Percentiles rank a stretch among this genome's conserved stretches.
Conservation (phyloP, 176 grass and related monocot genomes). For the Alloteropsis semialata region DNA sequence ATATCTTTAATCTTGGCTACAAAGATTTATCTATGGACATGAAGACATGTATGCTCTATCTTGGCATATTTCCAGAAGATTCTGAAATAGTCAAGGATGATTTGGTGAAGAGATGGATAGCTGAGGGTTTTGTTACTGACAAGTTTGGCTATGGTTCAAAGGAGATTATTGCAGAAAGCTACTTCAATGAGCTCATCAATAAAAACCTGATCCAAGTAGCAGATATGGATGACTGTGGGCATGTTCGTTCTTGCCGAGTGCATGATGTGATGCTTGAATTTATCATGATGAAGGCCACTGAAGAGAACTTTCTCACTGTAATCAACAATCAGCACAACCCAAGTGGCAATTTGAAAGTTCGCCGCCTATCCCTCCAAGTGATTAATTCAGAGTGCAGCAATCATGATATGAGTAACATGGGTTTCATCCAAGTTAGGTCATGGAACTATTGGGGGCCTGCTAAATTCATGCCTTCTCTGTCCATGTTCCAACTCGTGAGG, state of each 20-base stretch:
- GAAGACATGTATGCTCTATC: neutral
- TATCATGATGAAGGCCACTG: slow-evolving; percentile 2
- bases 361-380: slow-evolving; percentile 13
- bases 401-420: neutral
- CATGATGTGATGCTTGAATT: neutral
- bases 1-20: neutral
- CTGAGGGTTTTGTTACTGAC: neutral
- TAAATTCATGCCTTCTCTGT: neutral
- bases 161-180: neutral
- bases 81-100: neutral
- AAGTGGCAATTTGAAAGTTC: neutral
- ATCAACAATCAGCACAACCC: neutral
- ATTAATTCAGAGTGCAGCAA: no score
- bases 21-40: neutral
- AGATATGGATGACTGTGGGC: no score
- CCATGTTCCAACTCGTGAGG: neutral
- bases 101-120: neutral
- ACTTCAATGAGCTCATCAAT: neutral
- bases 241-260: no score
- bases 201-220: neutral
- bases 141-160: neutral
- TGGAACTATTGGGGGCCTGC: slow-evolving; percentile 10
- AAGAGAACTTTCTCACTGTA: slow-evolving; percentile 24
- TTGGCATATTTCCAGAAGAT: neutral
- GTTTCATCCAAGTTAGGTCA: slow-evolving; percentile 2